phyloP scores from a whole-genome alignment of 495 filamentous ascomycete genomes.

The Penicillium atrosanguineum region DNA sequence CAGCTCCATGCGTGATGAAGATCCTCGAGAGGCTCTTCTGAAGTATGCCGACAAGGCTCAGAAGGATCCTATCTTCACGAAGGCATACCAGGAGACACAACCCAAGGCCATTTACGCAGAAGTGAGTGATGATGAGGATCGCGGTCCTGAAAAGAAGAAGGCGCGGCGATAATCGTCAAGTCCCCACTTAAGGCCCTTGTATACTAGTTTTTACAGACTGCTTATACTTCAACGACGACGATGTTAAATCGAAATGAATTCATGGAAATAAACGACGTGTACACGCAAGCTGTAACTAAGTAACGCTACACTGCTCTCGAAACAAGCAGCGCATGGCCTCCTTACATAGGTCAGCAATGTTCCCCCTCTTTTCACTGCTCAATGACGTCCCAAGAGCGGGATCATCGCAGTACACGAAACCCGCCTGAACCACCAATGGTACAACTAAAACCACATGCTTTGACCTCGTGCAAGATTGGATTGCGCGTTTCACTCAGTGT shows the following conservation, averaged over 20 bases:
- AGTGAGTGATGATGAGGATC: constrained; percentile 79
- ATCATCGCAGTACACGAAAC: constrained; percentile 7
- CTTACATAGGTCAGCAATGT: constrained; percentile 21
- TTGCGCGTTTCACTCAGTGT: constrained; percentile 4
- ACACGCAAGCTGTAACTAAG: background rate
- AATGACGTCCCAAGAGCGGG: constrained; percentile 22
- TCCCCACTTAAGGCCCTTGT: background rate
- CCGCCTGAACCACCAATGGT: constrained; percentile 14
- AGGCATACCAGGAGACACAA: constrained; percentile 89
- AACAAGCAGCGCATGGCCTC: constrained; percentile 5
- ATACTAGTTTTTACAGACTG: background rate
- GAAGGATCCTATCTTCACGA: constrained; percentile 91
- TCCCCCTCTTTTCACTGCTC: constrained; percentile 12
- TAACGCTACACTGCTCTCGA: background rate
- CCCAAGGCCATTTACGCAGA: constrained; percentile 91
- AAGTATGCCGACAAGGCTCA: constrained; percentile 94
- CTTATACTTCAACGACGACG: constrained; percentile 29
- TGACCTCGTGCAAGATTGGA: constrained; percentile 8
- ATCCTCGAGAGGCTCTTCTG: constrained; percentile 88
- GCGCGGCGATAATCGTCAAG: constrained; percentile 36
- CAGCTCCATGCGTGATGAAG: constrained; percentile 94
- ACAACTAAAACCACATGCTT: constrained; percentile 5
- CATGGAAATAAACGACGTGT: background rate
- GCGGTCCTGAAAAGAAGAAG: constrained; percentile 63
- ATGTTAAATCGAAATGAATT: constrained; percentile 2